Conservation (phyloP, 495 filamentous ascomycete genomes). For the Talaromyces borbonicus region DNA sequence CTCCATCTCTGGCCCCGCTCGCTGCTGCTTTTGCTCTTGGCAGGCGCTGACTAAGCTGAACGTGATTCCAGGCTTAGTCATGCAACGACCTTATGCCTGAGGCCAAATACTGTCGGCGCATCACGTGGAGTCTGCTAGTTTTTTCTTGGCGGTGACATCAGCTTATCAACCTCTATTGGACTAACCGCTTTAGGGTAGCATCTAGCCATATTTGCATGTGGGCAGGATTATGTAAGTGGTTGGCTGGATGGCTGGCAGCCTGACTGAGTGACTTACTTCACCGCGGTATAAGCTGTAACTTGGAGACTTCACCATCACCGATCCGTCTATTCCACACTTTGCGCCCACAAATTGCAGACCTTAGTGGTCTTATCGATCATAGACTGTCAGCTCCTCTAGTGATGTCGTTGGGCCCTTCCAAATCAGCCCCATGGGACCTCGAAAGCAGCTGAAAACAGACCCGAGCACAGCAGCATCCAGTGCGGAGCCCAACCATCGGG, state of each 20-base stretch:
- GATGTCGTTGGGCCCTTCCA: conserved; percentile 9
- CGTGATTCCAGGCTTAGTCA: no score
- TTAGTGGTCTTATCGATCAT: background rate
- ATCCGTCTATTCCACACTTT: conserved; percentile 1
- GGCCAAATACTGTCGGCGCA: background rate
- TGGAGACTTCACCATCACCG: no score
- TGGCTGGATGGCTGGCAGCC: conserved; percentile 4
- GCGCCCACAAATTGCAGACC: background rate
- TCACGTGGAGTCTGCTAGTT: conserved; percentile 7
- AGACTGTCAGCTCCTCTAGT: conserved; percentile 10
- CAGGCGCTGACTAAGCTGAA: no score
- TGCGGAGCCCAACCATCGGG: conserved; percentile 8
- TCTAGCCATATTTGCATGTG: no score
- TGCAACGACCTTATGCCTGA: background rate
- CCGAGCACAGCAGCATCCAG: conserved; percentile 22
- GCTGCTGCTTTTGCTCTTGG: no score
- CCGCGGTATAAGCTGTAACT: no score
- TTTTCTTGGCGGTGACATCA: conserved; percentile 8
- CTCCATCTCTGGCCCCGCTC: background rate
- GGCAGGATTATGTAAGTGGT: background rate
- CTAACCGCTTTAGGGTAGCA: background rate
- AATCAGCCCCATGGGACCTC: conserved; percentile 46
- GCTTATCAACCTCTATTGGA: background rate
- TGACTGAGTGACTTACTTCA: no score
- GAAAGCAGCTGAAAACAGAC: conserved; percentile 51